Evolutionary conservation across 2,329 filamentous ascomycete genomes (phyloP), one percentile per base, ranked within the genome.

Genomic region (Colletotrichum costaricense): DNA sequence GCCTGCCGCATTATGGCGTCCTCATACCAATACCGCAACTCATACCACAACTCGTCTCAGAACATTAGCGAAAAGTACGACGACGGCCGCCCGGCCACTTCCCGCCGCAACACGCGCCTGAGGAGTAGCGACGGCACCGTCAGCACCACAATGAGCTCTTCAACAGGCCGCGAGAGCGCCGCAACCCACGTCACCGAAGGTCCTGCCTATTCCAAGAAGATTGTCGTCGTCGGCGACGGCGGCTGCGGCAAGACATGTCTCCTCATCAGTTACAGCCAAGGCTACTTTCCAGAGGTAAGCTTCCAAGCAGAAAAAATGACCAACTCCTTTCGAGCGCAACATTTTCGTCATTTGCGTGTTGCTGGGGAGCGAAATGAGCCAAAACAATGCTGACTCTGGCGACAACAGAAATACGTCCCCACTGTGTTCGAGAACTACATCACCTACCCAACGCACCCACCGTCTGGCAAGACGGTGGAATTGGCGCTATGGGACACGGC

Each of bases 351-450:
- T 63, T 33, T 63, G 33, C 58, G 4, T 33, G 26, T 22, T 26
- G 3, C 28, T 8, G 9, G 19, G 28, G 46, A 46, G 57, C 52
- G 66, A 38, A 49, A 75, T 59, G 38, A 58, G 62, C 22, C 59
- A 63, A 60, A 63, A 69, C 65, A 58, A 66, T 69, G 60, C 58
- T 67, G 68, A 74, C 68, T 62, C n/a, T 55, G 24, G 30, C 30
- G 12, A 72, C 54, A 63, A 52, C 79, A 99, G 97, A 98, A 98
- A 98, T 99, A 99, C 80, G 97, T 99, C 54, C 97, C 97, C 4
- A 99, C 97, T 2, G 97, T 99, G 65, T 99, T 99, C 83, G 97
- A 99, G 82, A 99, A 99, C 88, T 99, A 99, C 90, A 98, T 99
- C 86, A 98, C 97, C 67, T 96, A 98, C 83, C 97, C 96, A 70